These are phyloP conservation scores for Coniochaeta hoffmannii DNA, from an alignment of 2,329 filamentous ascomycete species.

Conservation along the genomic window DNA sequence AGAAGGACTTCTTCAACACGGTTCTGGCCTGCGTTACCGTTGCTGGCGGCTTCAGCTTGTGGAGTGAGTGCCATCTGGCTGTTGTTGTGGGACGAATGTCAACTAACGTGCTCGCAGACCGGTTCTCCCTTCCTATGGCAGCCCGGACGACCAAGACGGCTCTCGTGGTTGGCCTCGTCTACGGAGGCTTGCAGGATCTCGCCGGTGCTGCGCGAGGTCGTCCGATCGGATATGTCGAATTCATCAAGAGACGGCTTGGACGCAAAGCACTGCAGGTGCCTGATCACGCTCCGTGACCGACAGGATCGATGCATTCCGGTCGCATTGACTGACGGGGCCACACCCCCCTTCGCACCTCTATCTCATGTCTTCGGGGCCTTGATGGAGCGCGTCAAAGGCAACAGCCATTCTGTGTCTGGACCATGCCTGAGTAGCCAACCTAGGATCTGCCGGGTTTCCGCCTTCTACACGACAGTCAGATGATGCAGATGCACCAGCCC, in stretches of 20 bases:
- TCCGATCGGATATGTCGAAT: constrained; percentile 67
- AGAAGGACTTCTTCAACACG: constrained; percentile 72
- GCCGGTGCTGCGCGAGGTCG: constrained; percentile 63
- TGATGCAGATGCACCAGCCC: background rate
- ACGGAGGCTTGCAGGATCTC: constrained; percentile 74
- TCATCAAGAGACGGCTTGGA: constrained; percentile 41
- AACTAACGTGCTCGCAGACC: constrained; percentile 42
- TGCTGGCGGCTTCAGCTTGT: constrained; percentile 78
- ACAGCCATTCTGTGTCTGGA: too few relatives aligned
- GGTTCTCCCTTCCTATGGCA: constrained; percentile 69
- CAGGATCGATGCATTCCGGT: background rate
- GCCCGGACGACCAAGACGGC: constrained; percentile 75
- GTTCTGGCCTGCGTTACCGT: constrained; percentile 76
- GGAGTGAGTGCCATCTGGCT: constrained; percentile 51
- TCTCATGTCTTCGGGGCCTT: background rate
- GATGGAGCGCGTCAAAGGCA: background rate
- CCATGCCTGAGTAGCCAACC: background rate
- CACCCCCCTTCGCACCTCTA: background rate
- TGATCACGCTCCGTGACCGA: background rate
- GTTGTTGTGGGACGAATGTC: background rate
- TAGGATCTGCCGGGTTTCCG: background rate
- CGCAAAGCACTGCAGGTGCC: background rate
- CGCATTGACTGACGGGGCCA: background rate
- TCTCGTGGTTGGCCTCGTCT: constrained; percentile 68
- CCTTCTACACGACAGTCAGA: background rate